Evolutionary conservation across 163 green algal genomes (phyloP).

Genomic region (Scenedesmus sp.): DNA sequence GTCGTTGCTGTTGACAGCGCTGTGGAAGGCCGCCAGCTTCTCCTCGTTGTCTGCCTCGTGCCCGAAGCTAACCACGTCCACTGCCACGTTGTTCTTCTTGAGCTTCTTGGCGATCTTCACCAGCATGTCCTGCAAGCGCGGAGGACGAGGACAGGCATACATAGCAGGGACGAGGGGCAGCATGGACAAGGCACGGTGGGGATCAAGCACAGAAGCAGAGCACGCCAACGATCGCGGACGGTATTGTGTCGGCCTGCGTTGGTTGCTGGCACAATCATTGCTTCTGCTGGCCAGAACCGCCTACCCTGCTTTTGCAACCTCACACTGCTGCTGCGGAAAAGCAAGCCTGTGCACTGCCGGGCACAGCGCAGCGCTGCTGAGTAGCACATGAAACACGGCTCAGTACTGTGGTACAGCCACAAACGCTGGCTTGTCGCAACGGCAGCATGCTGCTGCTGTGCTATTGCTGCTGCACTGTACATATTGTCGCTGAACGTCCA

Average conservation of each 20-base stretch:
- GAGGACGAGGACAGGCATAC: background rate
- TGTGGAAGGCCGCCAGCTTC: constrained; percentile 96
- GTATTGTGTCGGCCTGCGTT: no score
- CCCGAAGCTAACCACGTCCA: constrained; percentile 97
- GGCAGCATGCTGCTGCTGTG: background rate
- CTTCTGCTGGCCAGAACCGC: no score
- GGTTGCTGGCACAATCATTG: no score
- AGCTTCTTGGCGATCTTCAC: constrained; percentile 99
- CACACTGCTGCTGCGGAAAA: no score
- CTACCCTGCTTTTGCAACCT: no score
- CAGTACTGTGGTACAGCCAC: background rate
- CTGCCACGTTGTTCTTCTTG: constrained; percentile 99
- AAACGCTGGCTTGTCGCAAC: background rate
- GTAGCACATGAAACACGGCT: background rate
- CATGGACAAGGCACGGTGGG: no score
- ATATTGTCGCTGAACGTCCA: background rate
- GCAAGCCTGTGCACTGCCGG: background rate
- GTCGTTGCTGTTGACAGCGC: constrained; percentile 95
- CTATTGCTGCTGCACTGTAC: background rate
- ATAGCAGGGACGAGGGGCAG: background rate
- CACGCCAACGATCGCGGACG: no score
- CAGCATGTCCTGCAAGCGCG: constrained; percentile 78
- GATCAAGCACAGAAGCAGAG: no score
- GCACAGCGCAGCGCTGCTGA: no score
- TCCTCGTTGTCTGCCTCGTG: constrained; percentile 84